Percentiles rank a stretch among this genome's conserved stretches.
phyloP scores from a whole-genome alignment of 352 stramenopile genomes.

The Peronospora belbahrii region DNA sequence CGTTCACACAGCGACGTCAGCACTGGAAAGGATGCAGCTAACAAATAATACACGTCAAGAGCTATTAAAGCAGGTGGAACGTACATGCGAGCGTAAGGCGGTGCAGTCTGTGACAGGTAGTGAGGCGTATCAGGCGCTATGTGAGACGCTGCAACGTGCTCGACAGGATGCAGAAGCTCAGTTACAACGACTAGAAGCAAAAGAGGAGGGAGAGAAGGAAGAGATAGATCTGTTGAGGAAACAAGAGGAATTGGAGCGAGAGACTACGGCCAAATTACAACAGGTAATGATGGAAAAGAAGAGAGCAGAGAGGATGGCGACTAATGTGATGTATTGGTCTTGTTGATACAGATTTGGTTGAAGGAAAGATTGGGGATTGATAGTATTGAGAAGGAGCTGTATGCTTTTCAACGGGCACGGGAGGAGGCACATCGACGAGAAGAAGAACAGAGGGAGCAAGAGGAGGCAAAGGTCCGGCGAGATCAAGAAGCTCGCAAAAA shows the following conservation, averaged over 20 bases:
- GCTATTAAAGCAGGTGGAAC: conserved; percentile 53
- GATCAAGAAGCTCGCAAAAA: conserved; percentile 35
- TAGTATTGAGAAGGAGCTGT: conserved; percentile 39
- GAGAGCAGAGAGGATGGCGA: not conserved
- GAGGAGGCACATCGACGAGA: conserved; percentile 26
- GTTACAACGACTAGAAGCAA: conserved; percentile 21
- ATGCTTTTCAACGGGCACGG: conserved; percentile 34
- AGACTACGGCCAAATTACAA: conserved; percentile 28
- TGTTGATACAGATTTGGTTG: conserved; percentile 21
- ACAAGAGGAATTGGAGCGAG: conserved; percentile 31
- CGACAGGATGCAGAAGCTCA: conserved; percentile 44
- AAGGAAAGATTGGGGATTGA: conserved; percentile 38
- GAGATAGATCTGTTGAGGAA: conserved; percentile 23
- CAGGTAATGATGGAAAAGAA: conserved; percentile 16
- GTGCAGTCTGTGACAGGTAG: conserved; percentile 45
- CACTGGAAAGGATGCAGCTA: conserved; percentile 20
- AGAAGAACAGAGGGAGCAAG: conserved; percentile 23
- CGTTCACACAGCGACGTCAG: conserved; percentile 8
- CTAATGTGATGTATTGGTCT: not conserved
- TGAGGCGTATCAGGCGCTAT: conserved; percentile 49
- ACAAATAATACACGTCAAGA: conserved; percentile 39
- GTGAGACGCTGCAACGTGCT: conserved; percentile 46
- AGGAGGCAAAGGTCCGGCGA: conserved; percentile 25
- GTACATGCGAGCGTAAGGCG: conserved; percentile 52
- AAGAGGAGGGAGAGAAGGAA: not conserved